phyloP scores from a whole-genome alignment of 257 asterid species.

The Eucommia ulmoides region DNA sequence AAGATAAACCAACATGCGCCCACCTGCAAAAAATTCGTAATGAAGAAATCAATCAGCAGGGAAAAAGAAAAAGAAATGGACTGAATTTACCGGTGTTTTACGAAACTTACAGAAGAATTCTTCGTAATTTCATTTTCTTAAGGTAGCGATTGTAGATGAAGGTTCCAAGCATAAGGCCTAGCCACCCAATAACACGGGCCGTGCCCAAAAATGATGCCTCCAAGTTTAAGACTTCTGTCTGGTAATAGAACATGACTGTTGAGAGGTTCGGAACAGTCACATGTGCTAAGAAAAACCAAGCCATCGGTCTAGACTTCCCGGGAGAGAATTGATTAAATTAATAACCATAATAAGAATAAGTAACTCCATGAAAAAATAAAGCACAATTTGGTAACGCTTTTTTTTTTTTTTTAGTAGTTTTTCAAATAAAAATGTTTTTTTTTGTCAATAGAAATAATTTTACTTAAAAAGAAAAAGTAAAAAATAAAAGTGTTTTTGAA shows the following conservation, averaged over 20 bases:
- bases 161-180: constrained; percentile 90
- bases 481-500: too few relatives aligned
- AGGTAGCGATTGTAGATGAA: constrained; percentile 60
- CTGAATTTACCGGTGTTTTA: background rate
- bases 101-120: constrained; percentile 72
- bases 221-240: constrained; percentile 64
- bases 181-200: constrained; percentile 85
- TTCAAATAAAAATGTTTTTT: too few relatives aligned
- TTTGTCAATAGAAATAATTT: too few relatives aligned
- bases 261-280: constrained; percentile 82
- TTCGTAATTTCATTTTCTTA: constrained; percentile 65
- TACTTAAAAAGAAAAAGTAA: too few relatives aligned
- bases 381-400: too few relatives aligned
- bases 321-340: constrained; percentile 13
- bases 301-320: constrained; percentile 68
- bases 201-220: constrained; percentile 94
- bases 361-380: too few relatives aligned
- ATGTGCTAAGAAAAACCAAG: constrained; percentile 91
- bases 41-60: background rate
- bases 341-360: constrained; percentile 16
- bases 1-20: constrained; percentile 65
- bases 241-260: constrained; percentile 85
- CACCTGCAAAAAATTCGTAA: constrained; percentile 33
- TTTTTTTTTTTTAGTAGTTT: too few relatives aligned
- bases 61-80: background rate